Evolutionary conservation across 2,329 filamentous ascomycete genomes (phyloP), one percentile per base, ranked within the genome.

Genomic region (Ampelomyces quisqualis): DNA sequence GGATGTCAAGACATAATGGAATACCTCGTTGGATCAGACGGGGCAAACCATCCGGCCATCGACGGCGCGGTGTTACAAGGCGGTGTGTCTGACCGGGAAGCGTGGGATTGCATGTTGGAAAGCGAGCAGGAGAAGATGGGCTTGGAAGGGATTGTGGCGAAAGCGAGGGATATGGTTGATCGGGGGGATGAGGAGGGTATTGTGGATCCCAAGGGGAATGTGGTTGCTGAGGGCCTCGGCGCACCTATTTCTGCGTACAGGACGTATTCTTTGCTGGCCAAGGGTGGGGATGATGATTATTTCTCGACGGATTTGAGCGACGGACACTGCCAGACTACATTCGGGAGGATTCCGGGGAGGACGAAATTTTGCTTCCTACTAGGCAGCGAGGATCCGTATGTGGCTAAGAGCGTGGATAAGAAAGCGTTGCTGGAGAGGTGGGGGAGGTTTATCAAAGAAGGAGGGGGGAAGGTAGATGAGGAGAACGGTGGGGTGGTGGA

Each of bases 11-110:
- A 86, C 59, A 74, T 81, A 9, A 76, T 86, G 68, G 78, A 85
- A 53, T 87, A 86, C 51, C 60, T 84, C 2, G 49, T 62, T n/a
- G 59, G 57, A 30, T 57, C 47, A 20, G 68, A 40, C 2, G 4
- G 14, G 9, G 33, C 43, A 8, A 67, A 69, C 27, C 70, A 78
- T 9, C 77, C 80, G 0, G 70, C 43, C 0, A 70, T 95, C 2
- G 81, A 93, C 45, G 90, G 85, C 23, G 83, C 82, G 34, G 85
- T 95, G 30, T 70, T 95, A 39, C 90, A 95, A 65, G 88, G 85
- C 0, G 83, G 87, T 0, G 83, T 90, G 3, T 88, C 82, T 1
- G 89, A 95, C 64, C 77, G 88, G 20, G 85, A 94, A 62, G 79
- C 77, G 0, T 62, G 58, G 53, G 47, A 30, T 2, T 54, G 52